phyloP scores from a whole-genome alignment of 1,284 basidiomycete species.

The Microbotryomycetes sp. region DNA sequence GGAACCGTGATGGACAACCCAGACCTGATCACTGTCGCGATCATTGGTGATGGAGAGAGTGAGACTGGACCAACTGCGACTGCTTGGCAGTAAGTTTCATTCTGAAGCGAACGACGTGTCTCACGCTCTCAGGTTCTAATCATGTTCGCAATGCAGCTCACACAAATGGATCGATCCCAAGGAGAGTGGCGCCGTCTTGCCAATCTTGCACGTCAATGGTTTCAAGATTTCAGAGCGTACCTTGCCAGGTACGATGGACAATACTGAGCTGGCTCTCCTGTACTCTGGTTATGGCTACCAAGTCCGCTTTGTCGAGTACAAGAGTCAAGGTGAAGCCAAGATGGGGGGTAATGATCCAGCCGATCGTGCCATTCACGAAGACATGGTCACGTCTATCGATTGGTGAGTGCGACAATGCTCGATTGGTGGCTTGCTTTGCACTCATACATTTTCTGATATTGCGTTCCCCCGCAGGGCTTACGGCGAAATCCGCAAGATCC shows the following conservation, averaged over 20 bases:
- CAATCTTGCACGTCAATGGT: conserved; percentile 67
- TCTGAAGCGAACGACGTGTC: not conserved
- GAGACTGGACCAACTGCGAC: conserved; percentile 79
- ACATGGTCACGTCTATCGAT: conserved; percentile 68
- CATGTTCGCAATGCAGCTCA: conserved; percentile 61
- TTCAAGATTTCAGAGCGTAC: conserved; percentile 85
- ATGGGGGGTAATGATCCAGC: conserved; percentile 43
- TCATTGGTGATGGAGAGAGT: conserved; percentile 80
- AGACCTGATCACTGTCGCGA: conserved; percentile 66
- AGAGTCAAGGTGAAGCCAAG: conserved; percentile 24
- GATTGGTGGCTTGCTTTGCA: not conserved
- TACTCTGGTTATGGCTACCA: conserved; percentile 80
- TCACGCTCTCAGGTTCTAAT: not conserved
- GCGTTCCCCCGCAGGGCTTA: conserved; percentile 29
- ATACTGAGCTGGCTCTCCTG: conserved; percentile 64
- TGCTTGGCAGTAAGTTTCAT: conserved; percentile 35
- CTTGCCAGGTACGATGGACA: conserved; percentile 63
- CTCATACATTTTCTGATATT: not conserved
- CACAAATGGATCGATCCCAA: conserved; percentile 82
- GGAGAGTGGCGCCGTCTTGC: conserved; percentile 81
- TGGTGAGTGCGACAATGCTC: conserved; percentile 48
- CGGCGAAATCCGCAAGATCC: conserved; percentile 53
- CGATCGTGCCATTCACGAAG: conserved; percentile 45
- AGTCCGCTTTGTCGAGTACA: conserved; percentile 70
- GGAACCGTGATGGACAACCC: conserved; percentile 72